Conservation (phyloP, 345 rosid species). For the Aegle marmelos region DNA sequence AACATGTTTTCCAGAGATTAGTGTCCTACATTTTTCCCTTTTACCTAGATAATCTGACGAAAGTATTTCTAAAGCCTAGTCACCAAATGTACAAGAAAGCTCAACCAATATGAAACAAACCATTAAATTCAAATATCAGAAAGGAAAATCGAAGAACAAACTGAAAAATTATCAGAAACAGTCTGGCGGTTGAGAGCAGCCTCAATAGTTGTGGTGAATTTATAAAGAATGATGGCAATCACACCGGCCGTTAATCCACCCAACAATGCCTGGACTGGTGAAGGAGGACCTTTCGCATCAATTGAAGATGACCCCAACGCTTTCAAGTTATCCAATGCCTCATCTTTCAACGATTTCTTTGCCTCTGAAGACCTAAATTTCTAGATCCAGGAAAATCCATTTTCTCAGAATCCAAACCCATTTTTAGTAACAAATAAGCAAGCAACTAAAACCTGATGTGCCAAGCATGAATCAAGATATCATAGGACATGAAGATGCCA, state of each 20-base stretch:
- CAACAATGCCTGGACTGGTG: constrained; percentile 72
- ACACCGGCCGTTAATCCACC: constrained; percentile 78
- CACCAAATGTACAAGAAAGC: neutral
- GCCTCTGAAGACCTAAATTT: constrained; percentile 70
- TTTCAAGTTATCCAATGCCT: constrained; percentile 72
- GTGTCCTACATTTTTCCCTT: neutral
- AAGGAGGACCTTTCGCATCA: constrained; percentile 52
- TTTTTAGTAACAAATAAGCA: neutral
- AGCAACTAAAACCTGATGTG: neutral
- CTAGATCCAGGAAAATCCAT: constrained; percentile 33
- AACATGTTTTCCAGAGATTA: no score
- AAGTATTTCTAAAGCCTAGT: constrained; percentile 1
- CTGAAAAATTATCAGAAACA: constrained; percentile 68
- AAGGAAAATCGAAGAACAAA: constrained; percentile 24
- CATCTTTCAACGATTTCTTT: constrained; percentile 70
- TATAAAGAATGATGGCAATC: constrained; percentile 81
- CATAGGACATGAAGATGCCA: neutral
- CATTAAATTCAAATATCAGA: neutral
- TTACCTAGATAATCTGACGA: neutral
- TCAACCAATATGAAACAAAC: neutral
- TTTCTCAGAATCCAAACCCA: constrained; percentile 2
- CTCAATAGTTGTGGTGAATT: constrained; percentile 77
- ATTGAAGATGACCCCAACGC: constrained; percentile 54
- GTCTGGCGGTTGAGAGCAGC: constrained; percentile 76
- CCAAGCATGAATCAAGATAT: neutral